A percentile compares a stretch with the other conserved stretches of the same genome.
phyloP scores from a whole-genome alignment of 1,284 basidiomycete species.

The Austroboletus novae-zelandiae region DNA sequence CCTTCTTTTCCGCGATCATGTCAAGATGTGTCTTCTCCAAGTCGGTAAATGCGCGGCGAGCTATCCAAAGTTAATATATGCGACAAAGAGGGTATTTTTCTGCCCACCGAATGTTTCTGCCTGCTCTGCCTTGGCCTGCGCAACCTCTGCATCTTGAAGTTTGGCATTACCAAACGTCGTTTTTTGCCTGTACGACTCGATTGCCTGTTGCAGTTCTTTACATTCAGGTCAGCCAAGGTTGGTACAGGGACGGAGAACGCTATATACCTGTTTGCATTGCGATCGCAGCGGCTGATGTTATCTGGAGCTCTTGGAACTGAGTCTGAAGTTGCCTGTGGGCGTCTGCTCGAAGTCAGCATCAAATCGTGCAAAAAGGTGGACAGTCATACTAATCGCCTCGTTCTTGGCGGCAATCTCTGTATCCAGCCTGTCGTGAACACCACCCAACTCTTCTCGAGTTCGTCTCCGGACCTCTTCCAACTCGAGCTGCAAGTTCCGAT shows the following conservation, averaged over 20 bases:
- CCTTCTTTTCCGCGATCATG: conserved; percentile 52
- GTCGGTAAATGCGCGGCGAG: conserved; percentile 58
- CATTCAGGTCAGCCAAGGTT: conserved; percentile 4
- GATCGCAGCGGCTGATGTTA: conserved; percentile 56
- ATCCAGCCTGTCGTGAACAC: conserved; percentile 58
- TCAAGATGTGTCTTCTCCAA: conserved; percentile 61
- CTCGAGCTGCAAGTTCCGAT: conserved; percentile 62
- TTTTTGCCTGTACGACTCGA: conserved; percentile 67
- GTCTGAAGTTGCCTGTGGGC: conserved; percentile 60
- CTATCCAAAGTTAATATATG: conserved; percentile 27
- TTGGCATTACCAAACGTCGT: conserved; percentile 57
- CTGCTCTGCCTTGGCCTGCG: conserved; percentile 60
- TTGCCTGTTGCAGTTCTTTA: conserved; percentile 58
- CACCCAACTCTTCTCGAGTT: conserved; percentile 58
- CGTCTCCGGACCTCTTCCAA: conserved; percentile 62
- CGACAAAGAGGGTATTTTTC: neutral
- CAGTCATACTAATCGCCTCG: conserved; percentile 53
- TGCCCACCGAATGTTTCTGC: conserved; percentile 60
- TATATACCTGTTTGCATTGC: conserved; percentile 57
- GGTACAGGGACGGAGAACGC: neutral
- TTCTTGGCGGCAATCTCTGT: conserved; percentile 50
- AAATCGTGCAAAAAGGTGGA: neutral
- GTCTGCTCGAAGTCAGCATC: conserved; percentile 35
- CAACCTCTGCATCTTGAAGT: conserved; percentile 71
- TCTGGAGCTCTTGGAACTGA: conserved; percentile 65